Base-by-base conservation (phyloP, 1,284 basidiomycete species). In the Mycosarcoma mackinlayi region DNA sequence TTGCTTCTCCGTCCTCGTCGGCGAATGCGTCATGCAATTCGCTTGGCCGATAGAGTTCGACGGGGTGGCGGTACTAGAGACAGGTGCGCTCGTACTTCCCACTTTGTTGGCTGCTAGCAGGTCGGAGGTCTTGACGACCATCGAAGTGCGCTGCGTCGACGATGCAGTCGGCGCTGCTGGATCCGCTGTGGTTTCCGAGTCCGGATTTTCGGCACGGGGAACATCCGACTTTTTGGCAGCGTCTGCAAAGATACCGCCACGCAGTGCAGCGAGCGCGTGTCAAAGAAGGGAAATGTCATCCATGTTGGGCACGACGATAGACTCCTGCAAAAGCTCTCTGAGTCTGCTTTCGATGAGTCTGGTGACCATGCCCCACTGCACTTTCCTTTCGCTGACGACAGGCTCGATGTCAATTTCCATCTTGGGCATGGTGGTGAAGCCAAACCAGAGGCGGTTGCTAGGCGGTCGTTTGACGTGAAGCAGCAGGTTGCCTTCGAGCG, bases 201-300 rank as follows among this genome's bases (percentile, higher is more conserved):
- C 37, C 8, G 25, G 34, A n/a, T 19, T 47, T 21, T 62, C 52
- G 24, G 52, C 49, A 14, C 44, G 35, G n/a, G 27, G 46, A 35
- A 48, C 10, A 16, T 59, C 50, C 11, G 48, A 42, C 27, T 56
- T 44, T 48, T 76, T 78, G 21, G 86, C 88, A 1, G 93, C 90
- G 67, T 93, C 92, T 14, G 89, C 87, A 87, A 91, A 98, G 69
- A 98, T 92, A 3, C 94, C 95, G 46, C 94, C 95, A 39, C 95
- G 89, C 62, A 88, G 87, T 55, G 30, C n/a, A 61, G 48, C 7
- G 79, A 79, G 1, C 84, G 81, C 38, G 91, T 94, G 82, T 95
- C 91, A 82, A 96, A 98, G 87, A 94, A 98, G 3, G n/a, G 94
- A 87, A 59, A 97, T 90, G 78, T 98, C 95, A 83, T 98, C 95